phyloP scores from a whole-genome alignment of 768 basidiomycete species.

The Phlebiopsis gigantea region DNA sequence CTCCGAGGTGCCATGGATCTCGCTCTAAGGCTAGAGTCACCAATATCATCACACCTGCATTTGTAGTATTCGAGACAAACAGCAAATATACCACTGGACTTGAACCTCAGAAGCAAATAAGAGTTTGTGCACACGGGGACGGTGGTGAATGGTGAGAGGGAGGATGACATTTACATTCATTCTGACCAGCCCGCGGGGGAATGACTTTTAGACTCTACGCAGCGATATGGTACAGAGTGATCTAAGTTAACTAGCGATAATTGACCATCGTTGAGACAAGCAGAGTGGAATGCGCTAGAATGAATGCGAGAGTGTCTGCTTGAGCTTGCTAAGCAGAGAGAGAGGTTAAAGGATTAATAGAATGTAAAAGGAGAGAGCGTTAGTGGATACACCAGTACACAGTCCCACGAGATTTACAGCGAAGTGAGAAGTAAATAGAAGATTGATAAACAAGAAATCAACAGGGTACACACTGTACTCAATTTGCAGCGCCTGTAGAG shows the following conservation, averaged over 20 bases:
- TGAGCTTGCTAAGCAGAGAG: conserved; percentile 5
- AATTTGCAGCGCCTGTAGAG: not conserved
- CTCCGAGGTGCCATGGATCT: conserved; percentile 90
- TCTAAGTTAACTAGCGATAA: conserved; percentile 11
- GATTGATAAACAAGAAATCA: conserved; percentile 5
- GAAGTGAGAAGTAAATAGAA: not conserved
- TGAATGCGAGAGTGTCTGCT: conserved; percentile 8
- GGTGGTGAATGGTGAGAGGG: not conserved
- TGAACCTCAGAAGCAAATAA: not conserved
- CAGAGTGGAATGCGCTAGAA: conserved; percentile 7
- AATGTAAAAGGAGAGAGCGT: conserved; percentile 10
- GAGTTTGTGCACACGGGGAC: too few species aligned
- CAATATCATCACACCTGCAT: conserved; percentile 1
- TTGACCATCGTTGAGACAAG: conserved; percentile 8
- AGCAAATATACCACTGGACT: conserved; percentile 7
- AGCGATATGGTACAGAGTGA: conserved; percentile 13
- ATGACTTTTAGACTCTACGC: conserved; percentile 11
- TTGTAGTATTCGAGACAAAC: not conserved
- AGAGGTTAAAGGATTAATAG: conserved; percentile 9
- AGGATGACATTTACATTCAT: not conserved
- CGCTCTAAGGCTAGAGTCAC: conserved; percentile 38
- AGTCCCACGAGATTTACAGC: conserved; percentile 11
- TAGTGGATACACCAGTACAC: conserved; percentile 14
- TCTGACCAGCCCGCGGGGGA: conserved; percentile 7
- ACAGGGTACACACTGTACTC: conserved; percentile 1